Conservation (phyloP, 73 alveolate genomes). For the Breviolum minutum region DNA sequence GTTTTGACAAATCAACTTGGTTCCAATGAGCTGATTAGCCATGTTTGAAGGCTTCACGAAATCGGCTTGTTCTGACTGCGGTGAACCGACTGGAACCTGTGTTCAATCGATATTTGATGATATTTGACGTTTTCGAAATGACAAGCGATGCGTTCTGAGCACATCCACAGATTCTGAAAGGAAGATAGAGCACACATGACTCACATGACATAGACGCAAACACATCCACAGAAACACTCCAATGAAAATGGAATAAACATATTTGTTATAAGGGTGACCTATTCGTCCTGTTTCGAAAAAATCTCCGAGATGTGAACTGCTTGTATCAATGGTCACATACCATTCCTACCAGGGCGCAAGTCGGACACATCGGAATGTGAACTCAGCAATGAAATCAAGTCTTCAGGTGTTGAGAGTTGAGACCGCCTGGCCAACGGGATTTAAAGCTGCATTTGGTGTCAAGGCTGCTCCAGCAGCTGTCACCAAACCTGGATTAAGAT, state of each 20-base stretch:
- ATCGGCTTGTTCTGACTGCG: neutral
- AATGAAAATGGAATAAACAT: no score
- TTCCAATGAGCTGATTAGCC: no score
- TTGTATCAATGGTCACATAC: neutral
- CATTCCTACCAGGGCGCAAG: neutral
- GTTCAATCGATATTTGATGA: neutral
- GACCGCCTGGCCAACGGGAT: slow-evolving; percentile 1
- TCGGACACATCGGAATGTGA: neutral
- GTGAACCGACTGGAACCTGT: neutral
- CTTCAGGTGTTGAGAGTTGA: neutral
- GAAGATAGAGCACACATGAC: no score
- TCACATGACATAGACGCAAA: no score
- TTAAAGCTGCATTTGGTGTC: slow-evolving; percentile 25
- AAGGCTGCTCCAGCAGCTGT: slow-evolving; percentile 44
- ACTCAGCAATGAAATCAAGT: neutral
- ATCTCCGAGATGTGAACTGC: neutral
- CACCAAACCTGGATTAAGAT: neutral
- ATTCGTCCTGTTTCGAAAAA: no score
- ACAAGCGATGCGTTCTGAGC: no score
- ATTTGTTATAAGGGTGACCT: no score
- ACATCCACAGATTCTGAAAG: no score
- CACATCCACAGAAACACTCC: no score
- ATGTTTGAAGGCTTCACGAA: neutral
- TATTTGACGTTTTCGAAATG: no score
- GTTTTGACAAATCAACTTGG: no score